phyloP scores from a whole-genome alignment of 352 stramenopile species.

The Globisporangium carolinianum region DNA sequence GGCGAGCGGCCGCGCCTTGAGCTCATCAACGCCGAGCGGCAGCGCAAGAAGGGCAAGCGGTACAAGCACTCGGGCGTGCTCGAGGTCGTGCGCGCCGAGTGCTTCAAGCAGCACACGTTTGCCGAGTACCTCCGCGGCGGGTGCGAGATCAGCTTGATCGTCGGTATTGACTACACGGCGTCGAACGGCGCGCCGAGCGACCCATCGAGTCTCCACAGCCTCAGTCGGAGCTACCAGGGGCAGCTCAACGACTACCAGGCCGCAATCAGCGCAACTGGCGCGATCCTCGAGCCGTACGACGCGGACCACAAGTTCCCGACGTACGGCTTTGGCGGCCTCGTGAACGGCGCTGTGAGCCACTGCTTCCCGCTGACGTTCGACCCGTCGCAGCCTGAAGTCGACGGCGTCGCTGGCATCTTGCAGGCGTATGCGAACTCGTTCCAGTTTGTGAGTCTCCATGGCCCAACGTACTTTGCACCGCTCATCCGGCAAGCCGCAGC shows the following conservation, averaged over 20 bases:
- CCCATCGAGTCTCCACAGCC: constrained; percentile 53
- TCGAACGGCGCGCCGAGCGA: constrained; percentile 47
- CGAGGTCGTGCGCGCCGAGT: constrained; percentile 43
- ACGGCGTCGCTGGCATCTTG: constrained; percentile 56
- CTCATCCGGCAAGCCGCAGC: constrained; percentile 56
- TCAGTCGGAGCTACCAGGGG: constrained; percentile 38
- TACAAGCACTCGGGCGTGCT: constrained; percentile 75
- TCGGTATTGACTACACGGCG: constrained; percentile 81
- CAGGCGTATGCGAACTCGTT: constrained; percentile 58
- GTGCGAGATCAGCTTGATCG: constrained; percentile 69
- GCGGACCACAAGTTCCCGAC: constrained; percentile 67
- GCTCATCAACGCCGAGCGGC: constrained; percentile 61
- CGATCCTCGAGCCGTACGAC: constrained; percentile 74
- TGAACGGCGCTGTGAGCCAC: constrained; percentile 58
- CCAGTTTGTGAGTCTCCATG: constrained; percentile 57
- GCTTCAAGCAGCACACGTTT: constrained; percentile 65
- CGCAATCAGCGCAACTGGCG: constrained; percentile 56
- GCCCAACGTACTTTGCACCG: constrained; percentile 76
- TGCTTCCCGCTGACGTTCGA: constrained; percentile 35
- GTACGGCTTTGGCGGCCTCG: constrained; percentile 72
- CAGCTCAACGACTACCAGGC: constrained; percentile 77
- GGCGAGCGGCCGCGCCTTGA: constrained; percentile 41
- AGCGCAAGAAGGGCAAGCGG: constrained; percentile 58
- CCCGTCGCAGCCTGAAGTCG: constrained; percentile 47
- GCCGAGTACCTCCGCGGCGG: constrained; percentile 62